phyloP scores from a whole-genome alignment of 805 yeast genomes.

The Sugiyamaella qingdaonensis region DNA sequence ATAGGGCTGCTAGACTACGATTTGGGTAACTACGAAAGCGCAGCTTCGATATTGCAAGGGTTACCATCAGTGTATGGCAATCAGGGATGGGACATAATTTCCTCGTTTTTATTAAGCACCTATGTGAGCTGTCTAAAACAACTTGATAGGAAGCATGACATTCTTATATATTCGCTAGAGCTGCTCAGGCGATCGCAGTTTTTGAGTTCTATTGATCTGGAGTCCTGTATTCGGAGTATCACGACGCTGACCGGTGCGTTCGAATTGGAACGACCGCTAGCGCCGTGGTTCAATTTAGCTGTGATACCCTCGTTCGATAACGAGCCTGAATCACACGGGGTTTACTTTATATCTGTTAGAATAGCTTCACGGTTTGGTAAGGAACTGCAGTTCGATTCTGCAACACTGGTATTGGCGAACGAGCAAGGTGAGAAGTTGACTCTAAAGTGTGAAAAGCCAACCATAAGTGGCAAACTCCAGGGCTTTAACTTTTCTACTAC shows the following conservation, averaged over 20 bases:
- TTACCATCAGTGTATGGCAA: constrained; percentile 64
- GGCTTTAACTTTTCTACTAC: constrained; percentile 26
- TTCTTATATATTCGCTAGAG: constrained; percentile 29
- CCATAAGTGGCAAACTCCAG: constrained; percentile 10
- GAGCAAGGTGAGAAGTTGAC: constrained; percentile 11
- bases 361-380: neutral
- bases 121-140: constrained; percentile 60
- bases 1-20: constrained; percentile 67
- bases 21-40: constrained; percentile 50
- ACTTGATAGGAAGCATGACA: constrained; percentile 21
- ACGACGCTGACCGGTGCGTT: constrained; percentile 19
- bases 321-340: neutral
- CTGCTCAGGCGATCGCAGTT: constrained; percentile 25
- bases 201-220: constrained; percentile 19
- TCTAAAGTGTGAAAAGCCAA: constrained; percentile 14
- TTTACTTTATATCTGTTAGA: neutral
- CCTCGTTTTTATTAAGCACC: constrained; percentile 58
- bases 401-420: neutral
- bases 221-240: constrained; percentile 22
- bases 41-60: constrained; percentile 59
- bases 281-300: constrained; percentile 35
- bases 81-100: constrained; percentile 73
- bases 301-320: constrained; percentile 33
- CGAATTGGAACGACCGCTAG: constrained; percentile 30
- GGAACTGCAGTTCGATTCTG: constrained; percentile 2